Conservation (phyloP, 805 yeast genomes). For the Candida dajiaensis region DNA sequence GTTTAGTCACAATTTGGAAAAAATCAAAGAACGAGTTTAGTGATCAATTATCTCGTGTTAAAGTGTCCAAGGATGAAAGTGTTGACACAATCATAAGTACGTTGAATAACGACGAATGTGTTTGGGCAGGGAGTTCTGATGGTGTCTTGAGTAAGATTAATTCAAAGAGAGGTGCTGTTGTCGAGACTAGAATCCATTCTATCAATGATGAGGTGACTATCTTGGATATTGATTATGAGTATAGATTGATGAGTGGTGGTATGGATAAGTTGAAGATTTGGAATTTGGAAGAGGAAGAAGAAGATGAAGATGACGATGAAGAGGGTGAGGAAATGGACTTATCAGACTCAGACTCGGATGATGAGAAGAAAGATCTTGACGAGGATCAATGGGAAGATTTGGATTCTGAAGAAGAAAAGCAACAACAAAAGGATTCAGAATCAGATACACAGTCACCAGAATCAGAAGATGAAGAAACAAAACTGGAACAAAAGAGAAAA, state of each 20-base stretch:
- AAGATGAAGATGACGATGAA: conserved; percentile 22
- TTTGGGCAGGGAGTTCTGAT: conserved; percentile 78
- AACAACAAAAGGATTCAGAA: conserved; percentile 9
- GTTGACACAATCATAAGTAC: conserved; percentile 56
- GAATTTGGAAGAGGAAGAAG: conserved; percentile 38
- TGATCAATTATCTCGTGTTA: conserved; percentile 78
- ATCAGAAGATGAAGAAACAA: conserved; percentile 7
- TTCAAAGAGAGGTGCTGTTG: conserved; percentile 53
- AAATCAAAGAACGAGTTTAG: conserved; percentile 57
- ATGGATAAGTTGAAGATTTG: conserved; percentile 79
- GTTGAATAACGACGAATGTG: conserved; percentile 39
- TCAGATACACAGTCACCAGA: conserved; percentile 6
- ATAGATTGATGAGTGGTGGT: conserved; percentile 75
- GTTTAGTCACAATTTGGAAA: conserved; percentile 83
- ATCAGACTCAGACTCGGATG: conserved; percentile 1
- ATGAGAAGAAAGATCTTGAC: conserved; percentile 5
- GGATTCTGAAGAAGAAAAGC: conserved; percentile 11
- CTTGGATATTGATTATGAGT: conserved; percentile 76
- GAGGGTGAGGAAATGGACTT: conserved; percentile 12
- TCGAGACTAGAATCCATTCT: conserved; percentile 64
- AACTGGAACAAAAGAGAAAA: conserved; percentile 11
- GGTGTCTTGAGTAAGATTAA: conserved; percentile 69
- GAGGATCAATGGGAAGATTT: conserved; percentile 22
- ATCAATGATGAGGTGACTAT: conserved; percentile 66
- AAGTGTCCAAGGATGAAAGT: conserved; percentile 61